A percentile compares a stretch with the other conserved stretches of the same genome.
Evolutionary conservation across 2,329 filamentous ascomycete species (phyloP).

Genomic region (Thermomyces lanuginosus): DNA sequence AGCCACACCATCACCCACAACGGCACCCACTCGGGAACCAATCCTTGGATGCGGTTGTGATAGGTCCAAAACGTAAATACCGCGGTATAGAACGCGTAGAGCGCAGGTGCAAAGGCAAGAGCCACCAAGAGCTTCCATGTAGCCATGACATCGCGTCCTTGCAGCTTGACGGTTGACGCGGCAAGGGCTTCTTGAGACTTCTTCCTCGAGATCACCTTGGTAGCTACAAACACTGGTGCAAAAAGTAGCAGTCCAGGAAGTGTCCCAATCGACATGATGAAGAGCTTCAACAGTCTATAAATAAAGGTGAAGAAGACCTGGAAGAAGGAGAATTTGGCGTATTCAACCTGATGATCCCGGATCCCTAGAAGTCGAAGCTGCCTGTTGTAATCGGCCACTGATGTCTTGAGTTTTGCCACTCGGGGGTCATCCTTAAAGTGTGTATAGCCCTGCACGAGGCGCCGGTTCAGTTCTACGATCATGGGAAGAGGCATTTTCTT

Average conservation of each 20-base stretch:
- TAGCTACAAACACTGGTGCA: slow-evolving; percentile 69
- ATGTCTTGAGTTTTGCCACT: slow-evolving; percentile 56
- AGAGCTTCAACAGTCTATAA: slow-evolving; percentile 64
- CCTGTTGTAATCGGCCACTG: slow-evolving; percentile 72
- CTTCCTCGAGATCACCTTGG: slow-evolving; percentile 63
- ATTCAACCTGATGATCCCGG: slow-evolving; percentile 86
- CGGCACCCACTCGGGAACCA: slow-evolving; percentile 62
- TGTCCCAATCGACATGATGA: slow-evolving; percentile 60
- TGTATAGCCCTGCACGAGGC: slow-evolving; percentile 78
- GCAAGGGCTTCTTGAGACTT: slow-evolving; percentile 75
- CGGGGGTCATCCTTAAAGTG: slow-evolving; percentile 82
- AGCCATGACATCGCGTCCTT: slow-evolving; percentile 76
- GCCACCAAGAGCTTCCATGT: slow-evolving; percentile 91
- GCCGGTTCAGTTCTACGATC: slow-evolving; percentile 84
- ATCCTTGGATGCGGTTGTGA: slow-evolving; percentile 66
- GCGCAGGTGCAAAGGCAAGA: slow-evolving; percentile 60
- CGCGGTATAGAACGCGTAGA: slow-evolving; percentile 68
- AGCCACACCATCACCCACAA: slow-evolving; percentile 59
- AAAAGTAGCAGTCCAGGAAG: slow-evolving; percentile 79
- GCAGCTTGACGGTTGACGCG: slow-evolving; percentile 73
- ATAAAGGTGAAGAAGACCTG: slow-evolving; percentile 61
- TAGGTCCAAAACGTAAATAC: slow-evolving; percentile 62
- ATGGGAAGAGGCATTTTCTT: slow-evolving; percentile 85
- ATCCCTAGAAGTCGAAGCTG: slow-evolving; percentile 73
- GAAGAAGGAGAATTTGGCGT: slow-evolving; percentile 65